phyloP scores from a whole-genome alignment of 169 alveolate genomes.

The Plasmodium ovale region DNA sequence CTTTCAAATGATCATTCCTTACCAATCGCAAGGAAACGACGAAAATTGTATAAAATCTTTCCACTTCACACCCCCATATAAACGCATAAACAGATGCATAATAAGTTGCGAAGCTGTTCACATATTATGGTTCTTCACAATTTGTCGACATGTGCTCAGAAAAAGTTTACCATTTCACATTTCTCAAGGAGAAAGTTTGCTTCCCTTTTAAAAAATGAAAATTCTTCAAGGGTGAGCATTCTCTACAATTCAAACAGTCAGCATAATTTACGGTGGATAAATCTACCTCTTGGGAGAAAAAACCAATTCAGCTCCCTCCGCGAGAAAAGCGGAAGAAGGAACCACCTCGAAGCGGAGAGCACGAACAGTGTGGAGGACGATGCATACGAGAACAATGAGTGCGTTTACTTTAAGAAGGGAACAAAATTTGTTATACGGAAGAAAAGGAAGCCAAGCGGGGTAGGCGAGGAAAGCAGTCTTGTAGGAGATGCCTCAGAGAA shows the following conservation, averaged over 20 bases:
- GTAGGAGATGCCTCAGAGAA: no score
- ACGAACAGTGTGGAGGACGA: constrained; percentile 11
- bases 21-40: no score
- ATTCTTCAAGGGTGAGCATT: background rate
- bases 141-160: constrained; percentile 31
- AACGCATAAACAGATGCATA: background rate
- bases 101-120: background rate
- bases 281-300: background rate
- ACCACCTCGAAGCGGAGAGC: no score
- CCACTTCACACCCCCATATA: no score
- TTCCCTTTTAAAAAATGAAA: constrained; percentile 35
- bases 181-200: constrained; percentile 23
- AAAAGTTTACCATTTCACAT: constrained; percentile 4
- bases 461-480: no score
- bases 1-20: no score
- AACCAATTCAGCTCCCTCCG: background rate
- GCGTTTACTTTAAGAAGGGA: constrained; percentile 35
- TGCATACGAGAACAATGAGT: constrained; percentile 59
- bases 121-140: constrained; percentile 20
- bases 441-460: no score
- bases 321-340: background rate
- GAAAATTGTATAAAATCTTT: no score
- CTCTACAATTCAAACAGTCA: background rate
- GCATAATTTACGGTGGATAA: background rate
- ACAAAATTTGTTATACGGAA: constrained; percentile 9